Evolutionary conservation across 2,329 filamentous ascomycete species (phyloP).

Genomic region (Aspergillus sp.): DNA sequence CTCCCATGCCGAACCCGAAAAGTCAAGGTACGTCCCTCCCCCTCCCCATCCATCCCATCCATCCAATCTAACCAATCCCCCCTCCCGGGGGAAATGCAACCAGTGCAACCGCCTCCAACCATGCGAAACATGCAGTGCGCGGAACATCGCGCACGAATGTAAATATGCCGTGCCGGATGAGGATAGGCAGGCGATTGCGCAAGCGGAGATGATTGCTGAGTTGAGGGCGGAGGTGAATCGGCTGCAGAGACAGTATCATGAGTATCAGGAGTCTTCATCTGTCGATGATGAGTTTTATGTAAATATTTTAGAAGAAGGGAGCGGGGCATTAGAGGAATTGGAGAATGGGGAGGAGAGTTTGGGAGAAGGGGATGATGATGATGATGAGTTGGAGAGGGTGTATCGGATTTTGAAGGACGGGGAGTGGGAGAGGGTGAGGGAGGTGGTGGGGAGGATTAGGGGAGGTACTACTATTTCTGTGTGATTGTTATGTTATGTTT

Average conservation of each 20-base stretch:
- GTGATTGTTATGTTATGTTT: too few species aligned
- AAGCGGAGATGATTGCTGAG: slow-evolving; percentile 20
- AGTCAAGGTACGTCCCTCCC: slow-evolving; percentile 16
- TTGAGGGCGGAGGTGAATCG: slow-evolving; percentile 13
- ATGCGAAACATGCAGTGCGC: slow-evolving; percentile 20
- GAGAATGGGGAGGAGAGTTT: too few species aligned
- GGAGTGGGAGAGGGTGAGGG: slow-evolving; percentile 10
- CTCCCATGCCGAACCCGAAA: slow-evolving; percentile 17
- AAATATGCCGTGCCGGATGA: slow-evolving; percentile 17
- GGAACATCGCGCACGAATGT: slow-evolving; percentile 16
- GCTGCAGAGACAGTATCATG: slow-evolving; percentile 3
- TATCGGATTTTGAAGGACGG: slow-evolving; percentile 15
- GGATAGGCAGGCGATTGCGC: slow-evolving; percentile 22
- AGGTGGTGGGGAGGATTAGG: slow-evolving; percentile 13
- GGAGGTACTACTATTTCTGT: not conserved
- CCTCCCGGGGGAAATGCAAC: too few species aligned
- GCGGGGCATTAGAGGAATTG: too few species aligned
- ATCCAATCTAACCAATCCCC: not conserved
- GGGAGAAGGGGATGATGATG: not conserved
- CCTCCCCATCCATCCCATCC: too few species aligned
- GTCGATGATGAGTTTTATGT: not conserved
- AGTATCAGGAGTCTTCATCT: too few species aligned
- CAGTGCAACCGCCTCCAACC: slow-evolving; percentile 23
- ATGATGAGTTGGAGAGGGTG: slow-evolving; percentile 15
- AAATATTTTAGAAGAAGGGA: not conserved